Evolutionary conservation across 768 basidiomycete genomes (phyloP).

Genomic region (Mycena crocata): DNA sequence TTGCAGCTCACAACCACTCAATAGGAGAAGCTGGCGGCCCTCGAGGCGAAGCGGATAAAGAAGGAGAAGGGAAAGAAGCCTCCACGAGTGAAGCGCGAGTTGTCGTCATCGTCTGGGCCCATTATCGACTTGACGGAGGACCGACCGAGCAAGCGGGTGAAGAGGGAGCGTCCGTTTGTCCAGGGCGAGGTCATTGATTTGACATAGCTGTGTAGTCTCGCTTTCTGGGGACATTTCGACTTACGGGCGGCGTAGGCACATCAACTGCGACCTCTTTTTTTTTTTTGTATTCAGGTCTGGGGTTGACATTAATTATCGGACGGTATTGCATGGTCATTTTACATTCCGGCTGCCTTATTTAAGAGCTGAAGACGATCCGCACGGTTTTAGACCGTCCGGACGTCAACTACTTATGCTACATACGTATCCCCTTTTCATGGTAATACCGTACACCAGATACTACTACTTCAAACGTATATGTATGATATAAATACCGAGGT

Average conservation of each 20-base stretch:
- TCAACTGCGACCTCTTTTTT: too few species aligned
- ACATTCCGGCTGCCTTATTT: too few species aligned
- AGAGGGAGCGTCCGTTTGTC: slow-evolving; percentile 1
- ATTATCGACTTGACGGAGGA: slow-evolving; percentile 26
- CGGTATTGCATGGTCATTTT: not conserved
- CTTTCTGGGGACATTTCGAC: not conserved
- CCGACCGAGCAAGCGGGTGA: slow-evolving; percentile 9
- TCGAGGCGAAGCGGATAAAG: not conserved
- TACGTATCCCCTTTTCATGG: too few species aligned
- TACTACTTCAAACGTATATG: too few species aligned
- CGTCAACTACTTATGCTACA: too few species aligned
- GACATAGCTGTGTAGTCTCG: slow-evolving; percentile 5
- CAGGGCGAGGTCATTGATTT: slow-evolving; percentile 25
- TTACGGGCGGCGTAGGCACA: not conserved
- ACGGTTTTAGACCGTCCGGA: too few species aligned
- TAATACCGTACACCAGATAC: too few species aligned
- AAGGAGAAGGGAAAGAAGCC: slow-evolving; percentile 20
- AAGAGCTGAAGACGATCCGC: too few species aligned
- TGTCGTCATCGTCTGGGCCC: not conserved
- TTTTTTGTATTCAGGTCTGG: too few species aligned
- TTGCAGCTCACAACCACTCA: not conserved
- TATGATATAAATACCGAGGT: too few species aligned
- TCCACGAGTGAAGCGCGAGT: slow-evolving; percentile 11
- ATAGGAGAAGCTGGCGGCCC: slow-evolving; percentile 5
- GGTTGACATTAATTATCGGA: too few species aligned